phyloP scores from a whole-genome alignment of 331 rosid species.

The Rhamnella rubrinervis region DNA sequence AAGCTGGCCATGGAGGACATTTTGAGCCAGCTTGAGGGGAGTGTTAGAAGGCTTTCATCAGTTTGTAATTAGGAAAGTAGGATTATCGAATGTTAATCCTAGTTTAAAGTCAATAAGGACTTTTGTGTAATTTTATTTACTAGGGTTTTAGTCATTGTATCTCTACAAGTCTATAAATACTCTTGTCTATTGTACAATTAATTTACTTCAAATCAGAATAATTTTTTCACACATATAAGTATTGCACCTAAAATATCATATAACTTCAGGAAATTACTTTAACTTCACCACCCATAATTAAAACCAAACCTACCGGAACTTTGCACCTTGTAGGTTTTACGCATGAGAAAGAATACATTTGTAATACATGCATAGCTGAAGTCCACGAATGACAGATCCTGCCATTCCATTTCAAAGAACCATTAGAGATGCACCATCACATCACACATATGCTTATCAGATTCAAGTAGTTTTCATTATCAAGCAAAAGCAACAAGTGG shows the following conservation, averaged over 20 bases:
- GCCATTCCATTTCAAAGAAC: conserved; percentile 35
- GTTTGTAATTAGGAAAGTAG: no score
- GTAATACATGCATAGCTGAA: conserved; percentile 89
- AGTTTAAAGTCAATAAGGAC: no score
- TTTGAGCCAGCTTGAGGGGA: no score
- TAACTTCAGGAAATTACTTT: neutral
- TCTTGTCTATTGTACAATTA: no score
- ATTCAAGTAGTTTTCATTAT: neutral
- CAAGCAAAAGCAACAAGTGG: neutral
- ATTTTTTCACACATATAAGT: neutral
- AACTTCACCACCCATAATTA: conserved; percentile 9
- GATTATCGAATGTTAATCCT: no score
- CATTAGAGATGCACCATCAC: conserved; percentile 4
- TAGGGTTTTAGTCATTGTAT: no score
- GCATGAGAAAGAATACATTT: conserved; percentile 79
- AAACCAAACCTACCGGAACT: conserved; percentile 64
- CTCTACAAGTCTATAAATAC: no score
- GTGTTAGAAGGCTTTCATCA: no score
- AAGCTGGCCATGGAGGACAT: no score
- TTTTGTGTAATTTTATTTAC: no score
- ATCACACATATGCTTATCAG: conserved; percentile 19
- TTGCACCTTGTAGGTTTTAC: conserved; percentile 86
- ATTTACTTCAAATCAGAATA: no score
- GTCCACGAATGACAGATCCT: conserved; percentile 84
- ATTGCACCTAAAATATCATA: neutral